Evolutionary conservation across 1,284 basidiomycete genomes (phyloP).

Genomic region (Apiotrichum laibachii): DNA sequence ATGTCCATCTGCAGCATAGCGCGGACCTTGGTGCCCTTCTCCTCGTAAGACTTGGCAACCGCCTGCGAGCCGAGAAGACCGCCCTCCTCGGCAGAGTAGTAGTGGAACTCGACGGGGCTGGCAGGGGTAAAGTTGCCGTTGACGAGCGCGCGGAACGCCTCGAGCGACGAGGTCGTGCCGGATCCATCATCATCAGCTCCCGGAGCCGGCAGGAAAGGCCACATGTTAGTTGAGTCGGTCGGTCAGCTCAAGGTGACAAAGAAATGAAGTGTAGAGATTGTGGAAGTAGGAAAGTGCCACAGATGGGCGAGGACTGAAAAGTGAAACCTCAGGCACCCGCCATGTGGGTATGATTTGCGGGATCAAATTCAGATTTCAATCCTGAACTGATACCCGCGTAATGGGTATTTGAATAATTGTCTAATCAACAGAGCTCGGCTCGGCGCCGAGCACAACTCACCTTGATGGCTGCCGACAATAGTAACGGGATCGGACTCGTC

Average conservation of each 20-base stretch:
- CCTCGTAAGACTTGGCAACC: slow-evolving; percentile 74
- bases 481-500: slow-evolving; percentile 53
- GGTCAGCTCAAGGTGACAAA: too few relatives aligned
- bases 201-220: slow-evolving; percentile 84
- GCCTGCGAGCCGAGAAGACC: slow-evolving; percentile 95
- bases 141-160: slow-evolving; percentile 80
- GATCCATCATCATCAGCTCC: slow-evolving; percentile 78
- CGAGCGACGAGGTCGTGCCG: slow-evolving; percentile 87
- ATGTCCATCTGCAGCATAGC: slow-evolving; percentile 90
- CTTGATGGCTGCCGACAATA: slow-evolving; percentile 76
- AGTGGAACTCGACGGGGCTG: slow-evolving; percentile 84
- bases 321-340: too few relatives aligned
- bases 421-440: too few relatives aligned
- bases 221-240: slow-evolving; percentile 76
- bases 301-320: too few relatives aligned
- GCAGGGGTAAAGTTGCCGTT: slow-evolving; percentile 72
- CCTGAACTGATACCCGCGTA: too few relatives aligned
- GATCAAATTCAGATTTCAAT: too few relatives aligned
- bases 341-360: too few relatives aligned
- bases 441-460: too few relatives aligned
- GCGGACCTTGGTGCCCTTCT: slow-evolving; percentile 63
- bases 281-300: too few relatives aligned
- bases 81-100: slow-evolving; percentile 91
- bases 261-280: too few relatives aligned
- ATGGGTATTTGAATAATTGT: too few relatives aligned